Conservation (phyloP, 2,329 filamentous ascomycete genomes). For the Talaromyces amestolkiae region DNA sequence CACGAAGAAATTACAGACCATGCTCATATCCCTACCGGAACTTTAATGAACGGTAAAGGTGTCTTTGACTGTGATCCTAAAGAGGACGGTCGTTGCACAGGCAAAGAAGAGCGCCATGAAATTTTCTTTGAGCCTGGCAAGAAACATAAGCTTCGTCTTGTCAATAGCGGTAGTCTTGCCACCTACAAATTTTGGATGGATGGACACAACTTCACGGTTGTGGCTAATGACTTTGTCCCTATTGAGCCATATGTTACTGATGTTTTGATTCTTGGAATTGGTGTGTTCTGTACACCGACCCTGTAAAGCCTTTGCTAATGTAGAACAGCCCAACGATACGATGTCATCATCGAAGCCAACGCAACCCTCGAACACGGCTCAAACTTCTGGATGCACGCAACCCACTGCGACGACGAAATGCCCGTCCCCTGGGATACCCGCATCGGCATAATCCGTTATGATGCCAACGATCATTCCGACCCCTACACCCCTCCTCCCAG, state of each 20-base stretch:
- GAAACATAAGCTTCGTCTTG: conserved; percentile 29
- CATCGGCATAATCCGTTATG: conserved; percentile 48
- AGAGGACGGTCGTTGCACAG: conserved; percentile 20
- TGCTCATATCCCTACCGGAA: conserved; percentile 35
- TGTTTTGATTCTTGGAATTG: conserved; percentile 23
- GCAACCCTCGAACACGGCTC: conserved; percentile 21
- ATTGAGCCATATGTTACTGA: conserved; percentile 53
- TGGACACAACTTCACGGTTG: conserved; percentile 55
- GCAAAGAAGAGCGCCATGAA: conserved; percentile 41
- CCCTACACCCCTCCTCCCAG: neutral
- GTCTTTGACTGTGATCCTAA: conserved; percentile 21
- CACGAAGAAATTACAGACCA: conserved; percentile 21
- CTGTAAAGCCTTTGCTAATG: conserved; percentile 34
- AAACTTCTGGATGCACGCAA: conserved; percentile 45
- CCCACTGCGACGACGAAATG: conserved; percentile 33
- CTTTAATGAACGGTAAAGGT: conserved; percentile 48
- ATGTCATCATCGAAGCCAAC: conserved; percentile 32
- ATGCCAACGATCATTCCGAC: conserved; percentile 37
- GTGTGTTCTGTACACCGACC: neutral
- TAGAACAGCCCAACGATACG: conserved; percentile 25
- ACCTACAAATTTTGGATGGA: conserved; percentile 44
- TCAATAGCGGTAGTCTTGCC: conserved; percentile 29
- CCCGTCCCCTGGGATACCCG: conserved; percentile 43
- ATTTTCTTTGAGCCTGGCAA: conserved; percentile 46
- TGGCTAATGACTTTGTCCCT: conserved; percentile 55